A percentile compares a stretch with the other conserved stretches of the same genome.
These are phyloP conservation scores for Aegilops sharonensis DNA, from an alignment of 176 grass and related monocot genomes.

Conservation along the genomic window DNA sequence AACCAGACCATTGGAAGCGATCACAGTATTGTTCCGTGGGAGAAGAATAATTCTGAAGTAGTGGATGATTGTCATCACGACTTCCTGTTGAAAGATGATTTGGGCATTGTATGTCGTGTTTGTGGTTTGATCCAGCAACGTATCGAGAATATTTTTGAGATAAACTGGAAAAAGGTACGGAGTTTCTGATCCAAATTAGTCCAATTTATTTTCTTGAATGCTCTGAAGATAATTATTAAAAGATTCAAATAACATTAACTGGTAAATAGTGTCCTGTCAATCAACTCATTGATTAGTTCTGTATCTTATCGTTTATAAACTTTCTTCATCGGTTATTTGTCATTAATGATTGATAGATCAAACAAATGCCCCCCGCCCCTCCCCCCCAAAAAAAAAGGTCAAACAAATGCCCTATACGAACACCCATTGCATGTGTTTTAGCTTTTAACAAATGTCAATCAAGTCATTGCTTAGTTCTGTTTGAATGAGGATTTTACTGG, in stretches of 20 bases:
- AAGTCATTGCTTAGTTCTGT: background rate
- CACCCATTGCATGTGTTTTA: background rate
- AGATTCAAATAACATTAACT: background rate
- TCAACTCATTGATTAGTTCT: background rate
- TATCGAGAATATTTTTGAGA: slow-evolving; percentile 65
- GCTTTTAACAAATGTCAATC: background rate
- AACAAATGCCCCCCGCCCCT: background rate
- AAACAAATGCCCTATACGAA: background rate
- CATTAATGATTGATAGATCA: background rate
- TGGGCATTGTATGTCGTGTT: slow-evolving; percentile 65
- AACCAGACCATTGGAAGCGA: slow-evolving; percentile 30
- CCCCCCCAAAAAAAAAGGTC: background rate
- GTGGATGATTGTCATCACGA: slow-evolving; percentile 57
- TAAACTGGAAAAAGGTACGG: slow-evolving; percentile 63
- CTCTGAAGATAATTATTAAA: background rate
- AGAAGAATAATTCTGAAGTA: slow-evolving; percentile 27
- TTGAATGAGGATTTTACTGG: background rate
- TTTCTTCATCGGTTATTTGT: background rate
- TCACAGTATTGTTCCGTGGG: slow-evolving; percentile 14
- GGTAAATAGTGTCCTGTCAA: background rate
- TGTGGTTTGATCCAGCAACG: slow-evolving; percentile 75
- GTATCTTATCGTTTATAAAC: background rate
- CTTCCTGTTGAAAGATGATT: slow-evolving; percentile 57
- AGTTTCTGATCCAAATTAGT: slow-evolving; percentile 18
- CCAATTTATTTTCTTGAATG: slow-evolving; percentile 3